Base-by-base conservation (phyloP, 176 grass and related monocot genomes). In the Saccharum officinarum region DNA sequence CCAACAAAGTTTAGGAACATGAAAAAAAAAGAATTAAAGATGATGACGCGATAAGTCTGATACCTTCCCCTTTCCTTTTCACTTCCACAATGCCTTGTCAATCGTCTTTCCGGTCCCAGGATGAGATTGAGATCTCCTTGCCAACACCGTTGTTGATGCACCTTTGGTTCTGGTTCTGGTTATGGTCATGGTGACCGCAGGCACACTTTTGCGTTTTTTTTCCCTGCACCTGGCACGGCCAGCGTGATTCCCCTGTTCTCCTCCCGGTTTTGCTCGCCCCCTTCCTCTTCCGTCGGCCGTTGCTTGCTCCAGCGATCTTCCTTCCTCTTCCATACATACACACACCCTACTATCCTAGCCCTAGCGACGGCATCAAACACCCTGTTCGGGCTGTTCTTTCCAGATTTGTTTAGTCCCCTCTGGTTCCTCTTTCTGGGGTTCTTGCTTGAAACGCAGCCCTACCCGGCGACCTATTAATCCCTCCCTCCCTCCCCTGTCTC, bases 231-330 rank as follows among this genome's bases (percentile, higher is more conserved):
- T 39, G 75, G 18, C 34, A 79, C 71, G 8, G 6, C 13, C 42
- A 66, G 8, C 61, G 15, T 30, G 44, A 31, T 16, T 82, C 20
- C 62, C 77, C 34, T 12, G 15, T 78, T 61, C 28, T 23, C 78
- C 71, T 37, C 71, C 39, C 8, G 33, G 77, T 61, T 70, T 77
- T 8, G 38, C 49, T 70, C 30, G 0, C 20, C 28, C 4, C 26
- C 28, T 36, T 75, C 55, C 71, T 38, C 67, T 39, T 60, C 68
- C 67, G 46, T 44, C n/a, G 2, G n/a, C 79, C 65, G 65, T 77
- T 82, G 26, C 85, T 78, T 88, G 13, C 22, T 67, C 57, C 13
- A 30, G 74, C 45, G 67, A 79, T 79, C 80, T 83, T 83, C 73
- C 25, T 11, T 30, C 73, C 25, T 11, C 39, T 37, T 6, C 10